Base-by-base conservation (phyloP, 2,329 filamentous ascomycete genomes). In the Pleomassaria siparia region DNA sequence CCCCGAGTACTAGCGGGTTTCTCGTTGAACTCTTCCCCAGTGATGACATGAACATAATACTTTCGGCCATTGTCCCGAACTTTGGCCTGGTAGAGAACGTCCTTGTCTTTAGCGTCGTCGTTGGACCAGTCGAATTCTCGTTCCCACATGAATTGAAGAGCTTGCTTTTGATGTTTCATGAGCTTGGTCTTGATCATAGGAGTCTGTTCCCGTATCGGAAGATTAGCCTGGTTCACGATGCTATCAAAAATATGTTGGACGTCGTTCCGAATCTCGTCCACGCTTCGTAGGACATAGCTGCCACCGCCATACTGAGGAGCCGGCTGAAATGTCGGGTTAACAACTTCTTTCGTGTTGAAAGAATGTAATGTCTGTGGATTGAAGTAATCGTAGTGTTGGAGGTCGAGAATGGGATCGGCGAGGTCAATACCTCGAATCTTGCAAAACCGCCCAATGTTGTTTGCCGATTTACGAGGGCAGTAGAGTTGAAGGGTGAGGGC, bases 191-290 rank as follows among this genome's bases (percentile, higher is more conserved):
- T 91, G 46, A 80, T 78, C 44, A 94, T 79, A 6, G 73, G 54
- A 44, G 78, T 13, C 0, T 89, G 80, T 3, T 92, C 84, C 74
- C 86, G 84, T 55, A 86, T 81, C 0, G 88, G 87, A 6, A 97
- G 74, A 50, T 89, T 83, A 46, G 95, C 87, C 9, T 80, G 84
- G 59, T 85, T 85, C 21, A 85, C 82, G 30, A 96, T 81, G 7
- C 86, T 87, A 72, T 96, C 91, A 61, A 99, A 96, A 65, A 97
- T 89, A 33, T 84, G 85, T 68, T 89, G 82, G 18, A 96, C 87
- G 47, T 96, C 91, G 53, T 84, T 85, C 9, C 87, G 86, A 49
- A 96, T 87, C 70, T 97, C 91, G 59, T 97, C 92, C 0, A 86
- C 84, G 0, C 89, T 92, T 25, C 89, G 82, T 40, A 74, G 70